Base-by-base conservation (phyloP, 139 green algal species). In the Closterium sp. region DNA sequence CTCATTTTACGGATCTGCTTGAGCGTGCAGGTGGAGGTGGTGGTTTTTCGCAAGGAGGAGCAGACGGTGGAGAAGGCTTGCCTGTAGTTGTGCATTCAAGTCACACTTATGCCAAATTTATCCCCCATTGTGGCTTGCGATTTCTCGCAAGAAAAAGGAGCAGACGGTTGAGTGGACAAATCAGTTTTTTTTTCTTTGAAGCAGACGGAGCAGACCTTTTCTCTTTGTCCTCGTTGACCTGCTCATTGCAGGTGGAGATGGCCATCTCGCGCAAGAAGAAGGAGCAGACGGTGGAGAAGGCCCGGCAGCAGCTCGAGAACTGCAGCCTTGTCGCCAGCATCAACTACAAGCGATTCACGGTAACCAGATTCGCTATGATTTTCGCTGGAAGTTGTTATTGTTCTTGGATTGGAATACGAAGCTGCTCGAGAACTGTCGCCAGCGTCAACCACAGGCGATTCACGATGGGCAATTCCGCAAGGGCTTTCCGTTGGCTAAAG, bases 221-320 rank as follows among this genome's bases (percentile, higher is more conserved):
- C n/a, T n/a, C n/a, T n/a, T n/a, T n/a, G n/a, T n/a, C 43, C 7
- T 69, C 23, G 9, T 25, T 69, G 7, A 0, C 5, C 23, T 69
- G 0, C 43, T 12, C 23, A 9, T 86, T 4, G n/a, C 87, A 90
- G 90, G 91, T 93, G 9, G 34, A 92, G 28, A 93, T 92, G 85
- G 90, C 90, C 87, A 87, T 93, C 1, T 88, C 64, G 35, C 33
- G 35, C 38, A 89, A 90, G n/a, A 93, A 93, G 90, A 93, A 93
- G 91, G 34, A 84, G 55, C 30, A 32, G 19, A 93, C 88, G 69
- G 91, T 93, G 12, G 88, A 93, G 91, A 89, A 92, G 55, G 91
- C 85, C n/a, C 88, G 83, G 69, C 25, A 88, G 88, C 36, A 93
- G 36, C 91, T 93, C 3, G 91, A 93, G 34, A 33, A 91, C 6